Conservation (phyloP, 2,329 filamentous ascomycete genomes). For the Apiospora malaysiana region DNA sequence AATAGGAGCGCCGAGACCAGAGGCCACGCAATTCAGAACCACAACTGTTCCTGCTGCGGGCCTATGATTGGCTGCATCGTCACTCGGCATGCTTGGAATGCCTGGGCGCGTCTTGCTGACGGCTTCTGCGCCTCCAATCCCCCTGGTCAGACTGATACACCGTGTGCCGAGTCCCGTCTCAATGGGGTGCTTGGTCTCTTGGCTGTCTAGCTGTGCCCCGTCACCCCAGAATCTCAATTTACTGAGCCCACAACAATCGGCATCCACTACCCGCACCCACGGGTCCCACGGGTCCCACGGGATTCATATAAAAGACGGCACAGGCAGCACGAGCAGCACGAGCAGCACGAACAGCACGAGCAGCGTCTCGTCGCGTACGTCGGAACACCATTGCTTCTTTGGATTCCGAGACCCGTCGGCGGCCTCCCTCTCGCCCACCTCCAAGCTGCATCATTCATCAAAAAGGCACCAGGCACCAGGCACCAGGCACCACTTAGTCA, state of each 20-base stretch:
- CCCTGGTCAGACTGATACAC: slow-evolving; percentile 8
- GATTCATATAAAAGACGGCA: not conserved
- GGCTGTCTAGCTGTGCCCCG: not conserved
- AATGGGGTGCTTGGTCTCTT: not conserved
- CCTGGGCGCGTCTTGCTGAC: slow-evolving; percentile 13
- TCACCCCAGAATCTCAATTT: slow-evolving; percentile 10
- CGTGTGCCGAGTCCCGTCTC: not conserved
- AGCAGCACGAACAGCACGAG: too few relatives aligned
- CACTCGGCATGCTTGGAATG: slow-evolving; percentile 13
- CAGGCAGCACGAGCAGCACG: too few relatives aligned
- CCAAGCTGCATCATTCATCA: too few relatives aligned
- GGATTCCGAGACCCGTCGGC: not conserved
- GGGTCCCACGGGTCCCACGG: slow-evolving; percentile 7
- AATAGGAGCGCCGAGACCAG: slow-evolving; percentile 14
- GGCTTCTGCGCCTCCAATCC: not conserved
- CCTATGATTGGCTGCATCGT: slow-evolving; percentile 11
- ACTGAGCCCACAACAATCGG: slow-evolving; percentile 4
- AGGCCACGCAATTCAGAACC: slow-evolving; percentile 4
- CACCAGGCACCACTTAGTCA: not conserved
- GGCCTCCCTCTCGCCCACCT: not conserved
- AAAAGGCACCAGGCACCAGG: too few relatives aligned
- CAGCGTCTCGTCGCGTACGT: not conserved
- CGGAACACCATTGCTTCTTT: not conserved
- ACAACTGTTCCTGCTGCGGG: slow-evolving; percentile 1
- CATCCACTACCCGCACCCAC: slow-evolving; percentile 11